A percentile compares a stretch with the other conserved stretches of the same genome.
Conservation (phyloP, 495 filamentous ascomycete species). For the Lindgomyces ingoldianus region DNA sequence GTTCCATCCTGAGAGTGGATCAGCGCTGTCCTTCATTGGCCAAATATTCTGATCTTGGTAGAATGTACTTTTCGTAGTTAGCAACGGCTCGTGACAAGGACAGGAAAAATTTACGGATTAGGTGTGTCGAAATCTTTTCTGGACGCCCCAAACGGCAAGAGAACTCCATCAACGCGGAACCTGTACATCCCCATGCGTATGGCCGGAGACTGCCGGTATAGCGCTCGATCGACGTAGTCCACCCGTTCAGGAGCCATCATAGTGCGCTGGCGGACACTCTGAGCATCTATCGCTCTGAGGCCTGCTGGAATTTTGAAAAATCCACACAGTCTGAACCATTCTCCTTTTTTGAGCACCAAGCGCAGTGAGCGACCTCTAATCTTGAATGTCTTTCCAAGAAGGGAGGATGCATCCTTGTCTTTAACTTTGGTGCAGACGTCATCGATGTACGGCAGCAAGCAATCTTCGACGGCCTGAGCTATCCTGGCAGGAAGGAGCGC, state of each 20-base stretch:
- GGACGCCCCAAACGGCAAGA: constrained; percentile 38
- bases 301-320: constrained; percentile 29
- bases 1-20: constrained; percentile 40
- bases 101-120: constrained; percentile 40
- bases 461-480: constrained; percentile 2
- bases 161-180: constrained; percentile 39
- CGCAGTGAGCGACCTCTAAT: constrained; percentile 13
- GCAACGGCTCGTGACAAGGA: neutral
- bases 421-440: constrained; percentile 39
- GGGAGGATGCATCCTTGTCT: constrained; percentile 13
- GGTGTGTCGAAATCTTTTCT: constrained; percentile 31
- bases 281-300: constrained; percentile 11
- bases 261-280: constrained; percentile 13
- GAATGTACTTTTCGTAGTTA: constrained; percentile 32
- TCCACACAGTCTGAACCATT: constrained; percentile 28
- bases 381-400: constrained; percentile 35
- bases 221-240: constrained; percentile 32
- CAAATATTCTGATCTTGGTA: constrained; percentile 25
- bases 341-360: constrained; percentile 26
- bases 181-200: constrained; percentile 23
- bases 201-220: constrained; percentile 16
- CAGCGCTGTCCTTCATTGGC: constrained; percentile 38
- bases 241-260: constrained; percentile 19
- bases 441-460: constrained; percentile 38
- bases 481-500: constrained; percentile 26